Evolutionary conservation across 257 asterid species (phyloP).

Genomic region (Solanum corneliomulleri): DNA sequence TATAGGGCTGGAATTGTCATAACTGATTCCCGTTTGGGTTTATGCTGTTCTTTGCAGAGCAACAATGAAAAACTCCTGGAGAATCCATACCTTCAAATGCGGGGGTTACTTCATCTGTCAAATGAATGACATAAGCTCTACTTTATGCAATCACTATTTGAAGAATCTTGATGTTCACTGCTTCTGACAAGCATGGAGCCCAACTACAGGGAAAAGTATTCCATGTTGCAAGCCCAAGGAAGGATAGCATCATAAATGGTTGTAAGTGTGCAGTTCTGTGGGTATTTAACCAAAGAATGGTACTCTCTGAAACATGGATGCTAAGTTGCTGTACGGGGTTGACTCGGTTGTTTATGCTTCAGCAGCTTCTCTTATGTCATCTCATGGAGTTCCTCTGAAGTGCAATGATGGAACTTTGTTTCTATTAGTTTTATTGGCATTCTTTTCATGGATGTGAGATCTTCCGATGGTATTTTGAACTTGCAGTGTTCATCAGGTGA

Average conservation of each 20-base stretch:
- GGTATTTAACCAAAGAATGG: slow-evolving; percentile 6
- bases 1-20: not conserved
- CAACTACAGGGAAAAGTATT: not conserved
- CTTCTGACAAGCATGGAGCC: not conserved
- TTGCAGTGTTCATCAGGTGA: not conserved
- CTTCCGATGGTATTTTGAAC: not conserved
- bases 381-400: not conserved
- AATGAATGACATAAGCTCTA: slow-evolving; percentile 30
- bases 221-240: not conserved
- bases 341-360: not conserved
- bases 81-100: slow-evolving; percentile 99
- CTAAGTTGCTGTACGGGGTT: not conserved
- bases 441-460: not conserved
- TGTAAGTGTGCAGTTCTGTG: slow-evolving; percentile 3
- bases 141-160: not conserved
- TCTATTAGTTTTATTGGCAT: not conserved
- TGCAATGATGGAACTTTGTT: not conserved
- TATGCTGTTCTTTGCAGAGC: slow-evolving; percentile 54
- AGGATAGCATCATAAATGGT: not conserved
- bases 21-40: slow-evolving; percentile 7
- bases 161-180: slow-evolving; percentile 1
- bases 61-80: slow-evolving; percentile 99
- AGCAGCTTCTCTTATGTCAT: slow-evolving; percentile 3
- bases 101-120: slow-evolving; percentile 85
- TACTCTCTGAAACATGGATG: slow-evolving; percentile 4